phyloP scores from a whole-genome alignment of 2,329 filamentous ascomycete genomes.

The Endothia cerciana region DNA sequence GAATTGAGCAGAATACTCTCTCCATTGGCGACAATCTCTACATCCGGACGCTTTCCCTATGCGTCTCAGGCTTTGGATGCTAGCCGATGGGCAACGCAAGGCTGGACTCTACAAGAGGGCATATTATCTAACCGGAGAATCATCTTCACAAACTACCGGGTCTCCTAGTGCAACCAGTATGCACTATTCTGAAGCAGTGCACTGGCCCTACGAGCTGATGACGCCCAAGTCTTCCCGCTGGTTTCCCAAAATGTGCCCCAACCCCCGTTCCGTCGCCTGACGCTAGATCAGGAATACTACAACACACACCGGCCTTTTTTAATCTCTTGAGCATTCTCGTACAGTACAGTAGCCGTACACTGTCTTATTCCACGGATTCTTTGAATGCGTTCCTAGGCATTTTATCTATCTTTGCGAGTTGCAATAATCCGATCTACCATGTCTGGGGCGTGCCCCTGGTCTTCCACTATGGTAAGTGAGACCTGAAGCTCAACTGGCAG shows the following conservation, averaged over 20 bases:
- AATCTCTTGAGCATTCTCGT: not conserved
- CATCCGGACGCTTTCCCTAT: too few relatives aligned
- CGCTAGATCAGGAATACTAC: not conserved
- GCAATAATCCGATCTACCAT: constrained; percentile 12
- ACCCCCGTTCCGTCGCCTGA: not conserved
- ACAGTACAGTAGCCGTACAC: not conserved
- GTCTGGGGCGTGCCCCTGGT: constrained; percentile 10
- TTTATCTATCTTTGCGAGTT: not conserved
- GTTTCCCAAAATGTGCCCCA: constrained; percentile 15
- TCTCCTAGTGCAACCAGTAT: too few relatives aligned
- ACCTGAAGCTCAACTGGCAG: constrained; percentile 3
- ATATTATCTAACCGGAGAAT: too few relatives aligned
- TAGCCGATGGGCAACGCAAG: too few relatives aligned
- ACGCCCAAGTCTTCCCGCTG: constrained; percentile 13
- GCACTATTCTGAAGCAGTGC: too few relatives aligned
- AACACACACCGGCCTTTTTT: not conserved
- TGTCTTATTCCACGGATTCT: not conserved
- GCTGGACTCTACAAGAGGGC: too few relatives aligned
- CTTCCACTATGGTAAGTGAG: not conserved
- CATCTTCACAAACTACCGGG: too few relatives aligned
- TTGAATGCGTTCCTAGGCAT: constrained; percentile 12
- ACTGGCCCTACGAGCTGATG: not conserved
- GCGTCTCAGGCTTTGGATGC: too few relatives aligned
- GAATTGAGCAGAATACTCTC: too few relatives aligned
- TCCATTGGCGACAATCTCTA: too few relatives aligned